Evolutionary conservation across 2,329 filamentous ascomycete species (phyloP), one percentile per base, ranked within the genome.

Genomic region (Moelleriella libera): DNA sequence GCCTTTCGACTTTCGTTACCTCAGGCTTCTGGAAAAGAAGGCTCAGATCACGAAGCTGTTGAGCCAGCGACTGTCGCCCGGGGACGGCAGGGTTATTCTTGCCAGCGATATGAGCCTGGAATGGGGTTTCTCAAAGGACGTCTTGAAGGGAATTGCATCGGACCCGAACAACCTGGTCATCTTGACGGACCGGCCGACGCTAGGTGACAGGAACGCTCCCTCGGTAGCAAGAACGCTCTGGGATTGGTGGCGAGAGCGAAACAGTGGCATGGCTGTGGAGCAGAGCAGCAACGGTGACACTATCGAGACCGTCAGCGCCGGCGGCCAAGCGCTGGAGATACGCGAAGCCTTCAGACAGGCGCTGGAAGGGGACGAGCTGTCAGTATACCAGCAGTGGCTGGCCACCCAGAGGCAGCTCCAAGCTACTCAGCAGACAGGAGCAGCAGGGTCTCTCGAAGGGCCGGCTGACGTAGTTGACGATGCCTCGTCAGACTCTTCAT

Each of bases 81-180:
- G 70, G 6, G 70, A 64, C 5, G 58, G 79, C 5, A 77, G 81
- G 47, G 88, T 98, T 12, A 92, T 98, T 46, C 71, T 98, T 48
- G 89, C 92, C 3, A 96, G 88, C 55, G 90, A 97, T 61, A 77
- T 81, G 4, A 94, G 86, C 31, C 68, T 97, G 21, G 88, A 95
- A 56, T 98, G 92, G 92, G 92, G 92, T 0, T 94, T 95, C 58
- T 94, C 92, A 0, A 87, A 84, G 57, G 82, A 90, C 47, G 72
- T 89, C 0, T 67, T 98, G 45, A 80, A 77, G 52, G 74, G 75
- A 8, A 72, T 98, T 48, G 88, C 88, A 0, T 74, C 77, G 49
- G 85, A 94, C 53, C 69, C 82, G 1, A 80, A 81, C 41, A 98
- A 96, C 60, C 68, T 97, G 43, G 76, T 98, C 37, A 80, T 98